These are phyloP conservation scores for Zasmidium angulare DNA, from an alignment of 2,329 filamentous ascomycete genomes.

Conservation along the genomic window DNA sequence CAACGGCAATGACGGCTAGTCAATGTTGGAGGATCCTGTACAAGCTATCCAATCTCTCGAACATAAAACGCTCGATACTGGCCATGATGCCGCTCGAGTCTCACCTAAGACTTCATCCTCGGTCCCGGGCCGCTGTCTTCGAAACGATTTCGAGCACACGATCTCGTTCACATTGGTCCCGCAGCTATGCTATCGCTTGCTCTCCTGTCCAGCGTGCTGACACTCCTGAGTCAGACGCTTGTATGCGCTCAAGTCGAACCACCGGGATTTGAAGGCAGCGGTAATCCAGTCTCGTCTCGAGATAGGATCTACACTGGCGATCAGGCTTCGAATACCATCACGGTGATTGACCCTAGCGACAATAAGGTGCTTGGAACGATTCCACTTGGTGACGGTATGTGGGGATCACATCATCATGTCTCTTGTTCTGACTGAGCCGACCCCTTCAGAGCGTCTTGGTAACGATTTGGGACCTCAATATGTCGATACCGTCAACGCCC, in stretches of 20 bases:
- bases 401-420: neutral
- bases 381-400: neutral
- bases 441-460: neutral
- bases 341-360: neutral
- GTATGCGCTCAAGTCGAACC: neutral
- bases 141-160: too few species aligned
- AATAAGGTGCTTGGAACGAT: slow-evolving; percentile 1
- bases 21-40: too few species aligned
- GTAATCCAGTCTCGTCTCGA: neutral
- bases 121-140: too few species aligned
- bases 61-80: too few species aligned
- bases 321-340: slow-evolving; percentile 3
- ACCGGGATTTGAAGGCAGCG: neutral
- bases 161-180: too few species aligned
- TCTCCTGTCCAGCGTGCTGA: neutral
- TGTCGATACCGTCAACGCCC: neutral
- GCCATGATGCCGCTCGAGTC: too few species aligned
- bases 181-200: too few species aligned
- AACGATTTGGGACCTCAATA: neutral
- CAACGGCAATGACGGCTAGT: too few species aligned
- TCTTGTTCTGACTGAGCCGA: neutral
- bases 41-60: too few species aligned
- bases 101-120: too few species aligned
- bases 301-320: slow-evolving; percentile 1
- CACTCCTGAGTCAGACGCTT: neutral